A percentile compares a stretch with the other conserved stretches of the same genome.
Evolutionary conservation across 257 asterid genomes (phyloP).

Genomic region (Lavandula angustifolia): DNA sequence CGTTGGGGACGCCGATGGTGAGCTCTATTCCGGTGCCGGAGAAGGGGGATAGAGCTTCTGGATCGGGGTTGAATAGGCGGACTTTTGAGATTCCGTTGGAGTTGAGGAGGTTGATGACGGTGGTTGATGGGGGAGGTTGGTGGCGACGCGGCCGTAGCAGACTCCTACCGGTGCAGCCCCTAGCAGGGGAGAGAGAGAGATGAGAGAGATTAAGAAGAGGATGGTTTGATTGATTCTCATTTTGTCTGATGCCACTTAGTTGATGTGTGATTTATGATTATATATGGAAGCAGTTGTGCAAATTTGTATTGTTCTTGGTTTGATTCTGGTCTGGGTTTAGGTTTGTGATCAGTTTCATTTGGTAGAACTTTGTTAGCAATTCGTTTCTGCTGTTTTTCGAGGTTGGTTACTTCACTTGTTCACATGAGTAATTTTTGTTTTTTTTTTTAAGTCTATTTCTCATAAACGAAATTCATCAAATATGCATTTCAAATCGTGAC

Average conservation of each 20-base stretch:
- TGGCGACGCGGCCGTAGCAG: conserved; percentile 65
- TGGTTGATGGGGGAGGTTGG: conserved; percentile 51
- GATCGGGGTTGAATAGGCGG: conserved; percentile 64
- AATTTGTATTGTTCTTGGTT: conserved; percentile 30
- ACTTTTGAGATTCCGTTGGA: conserved; percentile 53
- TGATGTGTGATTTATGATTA: not conserved
- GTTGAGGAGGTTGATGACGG: conserved; percentile 45
- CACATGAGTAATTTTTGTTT: no score
- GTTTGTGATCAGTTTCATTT: no score
- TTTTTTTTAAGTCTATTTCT: no score
- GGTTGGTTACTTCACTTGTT: no score
- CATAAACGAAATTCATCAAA: no score
- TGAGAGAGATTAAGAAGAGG: conserved; percentile 23
- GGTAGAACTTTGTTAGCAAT: no score
- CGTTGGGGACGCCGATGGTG: conserved; percentile 68
- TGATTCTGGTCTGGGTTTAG: conserved; percentile 30
- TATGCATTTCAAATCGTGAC: no score
- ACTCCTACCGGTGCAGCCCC: conserved; percentile 66
- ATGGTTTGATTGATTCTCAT: conserved; percentile 13
- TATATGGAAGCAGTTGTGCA: not conserved
- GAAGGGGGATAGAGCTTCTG: conserved; percentile 49
- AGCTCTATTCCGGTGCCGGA: conserved; percentile 55
- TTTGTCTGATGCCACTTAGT: not conserved
- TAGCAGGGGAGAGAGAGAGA: conserved; percentile 28
- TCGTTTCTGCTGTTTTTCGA: no score